Conservation (phyloP, 1,284 basidiomycete species). For the Sphaerobolus stellatus region DNA sequence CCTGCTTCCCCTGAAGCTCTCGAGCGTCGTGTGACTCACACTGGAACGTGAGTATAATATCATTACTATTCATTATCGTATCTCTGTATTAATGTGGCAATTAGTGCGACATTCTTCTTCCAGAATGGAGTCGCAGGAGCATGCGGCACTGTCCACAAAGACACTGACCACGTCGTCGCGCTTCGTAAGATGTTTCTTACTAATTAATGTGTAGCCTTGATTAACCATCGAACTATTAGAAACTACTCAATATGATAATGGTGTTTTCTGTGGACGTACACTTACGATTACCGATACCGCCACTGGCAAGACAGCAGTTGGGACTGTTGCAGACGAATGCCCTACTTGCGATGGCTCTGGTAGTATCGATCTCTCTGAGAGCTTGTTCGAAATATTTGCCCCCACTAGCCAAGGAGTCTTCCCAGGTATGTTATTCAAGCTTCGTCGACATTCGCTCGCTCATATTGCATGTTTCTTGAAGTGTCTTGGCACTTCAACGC, state of each 20-base stretch:
- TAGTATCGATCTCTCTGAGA: constrained; percentile 78
- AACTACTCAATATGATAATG: constrained; percentile 3
- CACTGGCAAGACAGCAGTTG: constrained; percentile 59
- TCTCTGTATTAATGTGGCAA: no score
- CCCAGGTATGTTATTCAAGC: background rate
- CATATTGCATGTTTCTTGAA: no score
- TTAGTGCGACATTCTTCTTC: constrained; percentile 23
- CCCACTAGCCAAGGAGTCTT: constrained; percentile 47
- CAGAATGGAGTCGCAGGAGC: constrained; percentile 32
- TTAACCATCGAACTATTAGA: background rate
- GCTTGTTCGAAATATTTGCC: constrained; percentile 70
- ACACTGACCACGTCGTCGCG: constrained; percentile 40
- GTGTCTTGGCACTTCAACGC: no score
- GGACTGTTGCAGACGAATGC: constrained; percentile 76
- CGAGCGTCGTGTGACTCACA: background rate
- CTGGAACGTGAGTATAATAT: background rate
- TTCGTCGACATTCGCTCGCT: no score
- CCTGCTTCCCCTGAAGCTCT: no score
- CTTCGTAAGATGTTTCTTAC: constrained; percentile 9
- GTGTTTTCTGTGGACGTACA: constrained; percentile 53
- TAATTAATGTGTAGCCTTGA: background rate
- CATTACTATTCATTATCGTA: background rate
- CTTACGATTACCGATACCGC: constrained; percentile 63
- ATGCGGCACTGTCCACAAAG: constrained; percentile 39
- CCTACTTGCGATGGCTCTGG: constrained; percentile 67